Base-by-base conservation (phyloP, 306 rosid genomes). In the Cicer yamashitae region DNA sequence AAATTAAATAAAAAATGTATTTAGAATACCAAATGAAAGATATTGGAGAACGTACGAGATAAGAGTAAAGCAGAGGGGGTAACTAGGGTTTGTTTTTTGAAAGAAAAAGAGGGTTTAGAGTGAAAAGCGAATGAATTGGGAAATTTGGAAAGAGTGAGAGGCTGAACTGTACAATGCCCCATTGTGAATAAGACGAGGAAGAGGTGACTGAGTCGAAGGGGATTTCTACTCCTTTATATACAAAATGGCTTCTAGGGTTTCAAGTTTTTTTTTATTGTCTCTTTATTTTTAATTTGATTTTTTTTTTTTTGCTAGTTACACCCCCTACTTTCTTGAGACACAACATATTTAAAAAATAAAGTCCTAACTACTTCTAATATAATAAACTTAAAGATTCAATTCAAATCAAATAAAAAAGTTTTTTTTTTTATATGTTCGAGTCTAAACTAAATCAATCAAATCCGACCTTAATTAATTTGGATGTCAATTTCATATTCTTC, bases 181-280 rank as follows among this genome's bases (percentile, higher is more conserved):
- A 85, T 74, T 3, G 54, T 4, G 51, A 43, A 11, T 7, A 0
- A 0, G 66, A 0, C 0, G 61, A 4, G 6, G 9, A 10, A 40
- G 34, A 2, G 34, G 13, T 10, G 43, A 50, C 22, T 12, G 70
- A 7, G 18, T 9, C 17, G 84, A 40, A 3, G 1, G 65, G 14
- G 18, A 4, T 43, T 51, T 67, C 7, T 5, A 1, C 15, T 39
- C 51, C 22, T 0, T 81, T 81, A 67, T 81, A 84, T 56, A 68
- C 47, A 61, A 11, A 12, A 8, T 30, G 22, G 18, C 50, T 34
- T 30, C 78, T 81, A 84, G 87, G 87, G 87, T 84, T 84, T 25
- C 50, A 53, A 61, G 53, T 4, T 46, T 37, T 3, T 30, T 30
- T 30, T 30, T n/a, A n/a, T n/a, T n/a, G n/a, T 1, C 53, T 18